phyloP scores from a whole-genome alignment of 768 basidiomycete genomes.

The Leccinum olivaceopallidum region DNA sequence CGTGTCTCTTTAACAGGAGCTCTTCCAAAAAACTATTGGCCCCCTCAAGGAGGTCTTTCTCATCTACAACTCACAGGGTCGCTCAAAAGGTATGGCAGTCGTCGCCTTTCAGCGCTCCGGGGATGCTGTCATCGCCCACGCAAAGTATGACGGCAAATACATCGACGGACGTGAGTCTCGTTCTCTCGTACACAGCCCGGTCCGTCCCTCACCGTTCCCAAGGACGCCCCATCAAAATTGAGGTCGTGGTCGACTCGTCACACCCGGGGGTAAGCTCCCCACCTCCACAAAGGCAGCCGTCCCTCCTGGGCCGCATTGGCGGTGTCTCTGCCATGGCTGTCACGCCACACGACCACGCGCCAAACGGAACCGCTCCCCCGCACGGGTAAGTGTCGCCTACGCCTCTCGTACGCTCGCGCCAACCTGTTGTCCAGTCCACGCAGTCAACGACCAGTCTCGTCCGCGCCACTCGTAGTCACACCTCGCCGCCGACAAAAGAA shows the following conservation, averaged over 20 bases:
- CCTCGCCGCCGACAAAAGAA: constrained; percentile 59
- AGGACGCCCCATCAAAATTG: constrained; percentile 70
- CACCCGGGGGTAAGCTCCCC: constrained; percentile 19
- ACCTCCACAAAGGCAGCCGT: constrained; percentile 33
- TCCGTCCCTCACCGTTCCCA: background rate
- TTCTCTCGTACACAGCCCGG: background rate
- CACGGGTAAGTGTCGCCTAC: constrained; percentile 13
- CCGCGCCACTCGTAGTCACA: constrained; percentile 25
- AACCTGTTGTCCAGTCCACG: constrained; percentile 18
- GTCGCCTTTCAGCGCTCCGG: constrained; percentile 63
- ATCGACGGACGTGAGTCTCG: constrained; percentile 57
- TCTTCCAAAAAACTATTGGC: constrained; percentile 77
- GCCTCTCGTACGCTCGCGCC: background rate
- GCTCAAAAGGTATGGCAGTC: constrained; percentile 80
- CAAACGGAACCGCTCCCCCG: constrained; percentile 15
- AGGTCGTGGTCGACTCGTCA: constrained; percentile 56
- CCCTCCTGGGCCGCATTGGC: constrained; percentile 41
- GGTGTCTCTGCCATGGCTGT: constrained; percentile 8
- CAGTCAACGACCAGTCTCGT: constrained; percentile 17
- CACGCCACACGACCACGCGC: constrained; percentile 14
- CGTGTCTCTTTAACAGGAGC: constrained; percentile 46
- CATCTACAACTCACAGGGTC: constrained; percentile 73
- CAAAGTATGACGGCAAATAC: constrained; percentile 75
- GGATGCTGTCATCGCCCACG: constrained; percentile 62
- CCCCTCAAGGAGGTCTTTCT: constrained; percentile 70